Percentiles rank a stretch among this genome's conserved stretches.
Evolutionary conservation across 2,329 filamentous ascomycete species (phyloP).

Genomic region (Cordyceps javanica): DNA sequence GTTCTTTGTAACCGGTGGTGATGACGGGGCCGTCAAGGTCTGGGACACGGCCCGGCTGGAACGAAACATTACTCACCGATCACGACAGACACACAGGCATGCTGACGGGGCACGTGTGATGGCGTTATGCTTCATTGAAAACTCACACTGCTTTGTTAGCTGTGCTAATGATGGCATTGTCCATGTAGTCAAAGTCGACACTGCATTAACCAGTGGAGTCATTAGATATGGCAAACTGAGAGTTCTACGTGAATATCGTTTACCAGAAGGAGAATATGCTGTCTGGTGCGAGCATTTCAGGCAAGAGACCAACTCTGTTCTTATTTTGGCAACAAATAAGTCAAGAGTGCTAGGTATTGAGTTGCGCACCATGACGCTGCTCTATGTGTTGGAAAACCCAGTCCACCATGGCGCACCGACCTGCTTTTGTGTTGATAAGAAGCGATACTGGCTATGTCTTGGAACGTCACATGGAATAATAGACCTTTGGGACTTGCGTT

Average conservation of each 20-base stretch:
- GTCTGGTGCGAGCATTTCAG: slow-evolving; percentile 93
- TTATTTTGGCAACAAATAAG: slow-evolving; percentile 79
- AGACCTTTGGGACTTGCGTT: slow-evolving; percentile 94
- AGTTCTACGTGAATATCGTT: slow-evolving; percentile 72
- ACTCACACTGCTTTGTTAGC: slow-evolving; percentile 88
- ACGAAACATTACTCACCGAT: slow-evolving; percentile 81
- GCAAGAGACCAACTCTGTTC: slow-evolving; percentile 70
- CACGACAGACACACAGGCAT: slow-evolving; percentile 79
- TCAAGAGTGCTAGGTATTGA: slow-evolving; percentile 82
- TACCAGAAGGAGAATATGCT: slow-evolving; percentile 67
- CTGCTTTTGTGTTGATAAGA: slow-evolving; percentile 82
- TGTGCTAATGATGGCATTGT: slow-evolving; percentile 87
- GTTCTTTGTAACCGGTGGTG: slow-evolving; percentile 91
- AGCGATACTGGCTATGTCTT: slow-evolving; percentile 82
- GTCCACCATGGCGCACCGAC: slow-evolving; percentile 88
- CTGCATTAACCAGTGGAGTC: slow-evolving; percentile 38
- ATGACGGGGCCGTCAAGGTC: slow-evolving; percentile 84
- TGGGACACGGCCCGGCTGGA: slow-evolving; percentile 91
- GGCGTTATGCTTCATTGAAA: slow-evolving; percentile 83
- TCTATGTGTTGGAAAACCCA: slow-evolving; percentile 79
- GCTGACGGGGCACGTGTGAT: slow-evolving; percentile 65
- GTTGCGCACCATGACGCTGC: slow-evolving; percentile 73
- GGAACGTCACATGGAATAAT: slow-evolving; percentile 91
- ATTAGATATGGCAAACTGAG: slow-evolving; percentile 73
- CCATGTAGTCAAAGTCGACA: slow-evolving; percentile 77